A percentile compares a stretch with the other conserved stretches of the same genome.
These are phyloP conservation scores for Globisporangium paroecandrum DNA, from an alignment of 352 stramenopile species.

Conservation along the genomic window DNA sequence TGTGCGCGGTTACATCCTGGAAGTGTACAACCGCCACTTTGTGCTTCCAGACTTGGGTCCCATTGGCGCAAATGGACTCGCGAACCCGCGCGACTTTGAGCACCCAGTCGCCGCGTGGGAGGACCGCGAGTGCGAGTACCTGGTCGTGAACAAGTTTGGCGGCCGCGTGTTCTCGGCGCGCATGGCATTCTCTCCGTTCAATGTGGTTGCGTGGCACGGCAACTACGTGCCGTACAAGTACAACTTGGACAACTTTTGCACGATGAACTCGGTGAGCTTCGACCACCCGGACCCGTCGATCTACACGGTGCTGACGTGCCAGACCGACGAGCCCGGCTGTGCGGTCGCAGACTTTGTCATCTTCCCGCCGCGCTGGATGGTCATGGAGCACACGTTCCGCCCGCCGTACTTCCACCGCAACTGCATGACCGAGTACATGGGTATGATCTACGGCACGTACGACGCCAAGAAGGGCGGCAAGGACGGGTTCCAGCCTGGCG, in stretches of 20 bases:
- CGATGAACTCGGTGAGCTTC: slow-evolving; percentile 94
- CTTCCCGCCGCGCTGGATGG: slow-evolving; percentile 96
- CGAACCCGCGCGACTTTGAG: slow-evolving; percentile 95
- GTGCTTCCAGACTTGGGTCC: slow-evolving; percentile 92
- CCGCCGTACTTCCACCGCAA: slow-evolving; percentile 96
- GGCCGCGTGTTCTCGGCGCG: slow-evolving; percentile 84
- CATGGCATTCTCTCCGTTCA: slow-evolving; percentile 91
- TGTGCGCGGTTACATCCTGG: slow-evolving; percentile 92
- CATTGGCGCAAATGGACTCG: slow-evolving; percentile 95
- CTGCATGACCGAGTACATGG: slow-evolving; percentile 98
- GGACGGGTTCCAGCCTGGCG: slow-evolving; percentile 89
- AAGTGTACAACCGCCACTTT: slow-evolving; percentile 96
- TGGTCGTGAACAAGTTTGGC: slow-evolving; percentile 87
- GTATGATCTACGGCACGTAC: slow-evolving; percentile 95
- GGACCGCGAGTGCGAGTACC: slow-evolving; percentile 74
- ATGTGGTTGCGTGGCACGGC: slow-evolving; percentile 97
- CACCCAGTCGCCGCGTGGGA: slow-evolving; percentile 89
- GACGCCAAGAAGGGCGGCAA: slow-evolving; percentile 91
- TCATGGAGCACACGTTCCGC: slow-evolving; percentile 87
- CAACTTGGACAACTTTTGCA: slow-evolving; percentile 94
- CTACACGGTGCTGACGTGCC: slow-evolving; percentile 96
- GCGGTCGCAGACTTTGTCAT: slow-evolving; percentile 97
- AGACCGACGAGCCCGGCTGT: slow-evolving; percentile 90
- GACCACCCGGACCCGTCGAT: slow-evolving; percentile 97
- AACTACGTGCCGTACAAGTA: slow-evolving; percentile 99